Evolutionary conservation across 768 basidiomycete genomes (phyloP), one percentile per base, ranked within the genome.

Genomic region (Dendrothele bispora): DNA sequence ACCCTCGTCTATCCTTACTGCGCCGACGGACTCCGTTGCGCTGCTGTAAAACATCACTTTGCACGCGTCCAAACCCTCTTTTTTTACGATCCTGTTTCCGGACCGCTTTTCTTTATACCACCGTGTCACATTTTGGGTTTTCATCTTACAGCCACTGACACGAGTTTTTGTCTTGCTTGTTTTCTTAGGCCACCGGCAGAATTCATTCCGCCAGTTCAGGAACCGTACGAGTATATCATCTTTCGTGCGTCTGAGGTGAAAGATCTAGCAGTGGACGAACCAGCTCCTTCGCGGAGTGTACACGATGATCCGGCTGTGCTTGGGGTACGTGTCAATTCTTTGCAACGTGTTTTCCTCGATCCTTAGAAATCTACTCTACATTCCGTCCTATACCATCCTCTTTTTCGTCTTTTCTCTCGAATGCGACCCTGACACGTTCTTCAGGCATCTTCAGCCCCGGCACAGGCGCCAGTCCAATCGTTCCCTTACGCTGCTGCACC

Each of bases 171-270:
- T 22, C 26, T 15, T 18, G 25, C 20, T 52, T 37, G 22, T 32
- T 26, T 32, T 17, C 46, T 10, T 59, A 88, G 87, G 54, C 84
- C 87, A 8, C 79, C 83, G 32, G 66, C 77, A 27, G 85, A 92
- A 63, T 94, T 83, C 66, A 90, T 91, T 48, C 86, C 91, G 4
- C 88, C 91, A 0, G 84, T 86, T 36, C 82, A 83, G 61, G 86
- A 87, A 50, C 88, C 89, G 0, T 94, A 92, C 63, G 79, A 87
- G 54, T 92, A 90, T 66, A 92, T 94, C 67, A 88, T 94, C 54
- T 94, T 94, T 69, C 88, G 88, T 43, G 90, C 90, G 6, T 88
- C 88, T 3, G 89, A 93, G 66, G 90, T 92, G 52, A 91, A 92
- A 59, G 90, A 93, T 60, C 75, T 92, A n/a, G 77, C 86, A 22